A percentile compares a stretch with the other conserved stretches of the same genome.
Conservation (phyloP, 208 protist species). For the Pavlovales sp. region DNA sequence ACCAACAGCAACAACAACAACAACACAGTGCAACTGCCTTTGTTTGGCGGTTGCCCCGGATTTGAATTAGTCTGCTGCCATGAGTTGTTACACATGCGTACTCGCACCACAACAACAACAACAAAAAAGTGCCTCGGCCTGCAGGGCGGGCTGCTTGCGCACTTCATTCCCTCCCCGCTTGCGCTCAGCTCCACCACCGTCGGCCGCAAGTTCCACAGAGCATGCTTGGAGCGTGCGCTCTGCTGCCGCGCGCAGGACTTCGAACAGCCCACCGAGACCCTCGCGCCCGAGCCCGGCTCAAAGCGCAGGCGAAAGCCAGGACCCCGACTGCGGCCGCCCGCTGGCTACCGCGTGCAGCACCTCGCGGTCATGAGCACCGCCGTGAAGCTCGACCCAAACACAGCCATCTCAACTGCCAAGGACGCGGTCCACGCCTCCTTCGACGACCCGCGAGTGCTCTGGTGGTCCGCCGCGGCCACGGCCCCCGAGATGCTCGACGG, state of each 20-base stretch:
- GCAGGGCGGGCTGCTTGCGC: conserved; percentile 33
- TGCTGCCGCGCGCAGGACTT: conserved; percentile 36
- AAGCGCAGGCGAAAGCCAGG: background rate
- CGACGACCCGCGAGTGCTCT: background rate
- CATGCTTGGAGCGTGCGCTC: background rate
- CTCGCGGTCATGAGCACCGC: conserved; percentile 2
- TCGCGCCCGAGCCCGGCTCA: too few relatives aligned
- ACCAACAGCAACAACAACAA: too few relatives aligned
- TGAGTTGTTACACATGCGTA: too few relatives aligned
- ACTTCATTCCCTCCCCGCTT: background rate
- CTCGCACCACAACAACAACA: too few relatives aligned
- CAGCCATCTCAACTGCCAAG: background rate
- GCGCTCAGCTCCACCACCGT: background rate
- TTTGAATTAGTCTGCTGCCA: too few relatives aligned
- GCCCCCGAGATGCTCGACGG: conserved; percentile 7
- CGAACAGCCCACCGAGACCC: too few relatives aligned
- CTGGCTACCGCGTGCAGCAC: background rate
- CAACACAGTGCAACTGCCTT: too few relatives aligned
- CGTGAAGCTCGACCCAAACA: conserved; percentile 13
- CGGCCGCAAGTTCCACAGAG: background rate
- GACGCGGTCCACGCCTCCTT: background rate
- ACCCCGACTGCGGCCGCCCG: background rate
- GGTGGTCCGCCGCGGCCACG: background rate
- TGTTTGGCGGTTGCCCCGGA: too few relatives aligned
- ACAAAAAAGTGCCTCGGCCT: conserved; percentile 16